Conservation (phyloP, 106 monocot species). For the Acanthochlamys bracteata region DNA sequence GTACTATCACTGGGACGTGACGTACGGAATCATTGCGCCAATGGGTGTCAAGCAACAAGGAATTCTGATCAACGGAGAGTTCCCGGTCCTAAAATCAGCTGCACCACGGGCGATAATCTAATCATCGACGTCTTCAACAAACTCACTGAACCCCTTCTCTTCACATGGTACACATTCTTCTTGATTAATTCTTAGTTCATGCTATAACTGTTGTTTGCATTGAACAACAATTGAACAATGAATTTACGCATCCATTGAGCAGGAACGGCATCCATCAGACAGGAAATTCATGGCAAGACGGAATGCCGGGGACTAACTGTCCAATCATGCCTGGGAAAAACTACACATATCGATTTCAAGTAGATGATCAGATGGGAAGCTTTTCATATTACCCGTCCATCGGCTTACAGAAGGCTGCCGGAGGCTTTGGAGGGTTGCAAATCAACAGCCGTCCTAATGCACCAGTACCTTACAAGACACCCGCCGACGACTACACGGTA, state of each 20-base stretch:
- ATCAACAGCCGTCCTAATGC: neutral
- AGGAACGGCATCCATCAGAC: neutral
- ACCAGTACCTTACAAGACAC: neutral
- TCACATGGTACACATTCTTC: constrained; percentile 28
- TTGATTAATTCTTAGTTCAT: too few relatives aligned
- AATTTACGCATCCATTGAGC: neutral
- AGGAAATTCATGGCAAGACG: neutral
- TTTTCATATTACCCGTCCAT: neutral
- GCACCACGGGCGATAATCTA: constrained; percentile 45
- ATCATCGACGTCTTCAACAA: constrained; percentile 23
- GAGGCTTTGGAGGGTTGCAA: neutral
- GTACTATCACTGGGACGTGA: neutral
- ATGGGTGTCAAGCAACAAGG: neutral
- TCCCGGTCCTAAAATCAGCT: constrained; percentile 34
- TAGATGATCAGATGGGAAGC: neutral
- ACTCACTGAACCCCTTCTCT: constrained; percentile 31
- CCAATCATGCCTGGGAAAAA: neutral
- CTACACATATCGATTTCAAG: neutral
- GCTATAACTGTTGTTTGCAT: too few relatives aligned
- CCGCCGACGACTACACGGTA: constrained; percentile 34
- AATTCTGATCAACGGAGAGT: constrained; percentile 36
- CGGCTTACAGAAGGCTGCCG: neutral
- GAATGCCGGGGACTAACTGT: neutral
- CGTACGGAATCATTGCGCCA: neutral
- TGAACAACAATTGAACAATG: neutral